Evolutionary conservation across 768 basidiomycete species (phyloP), one percentile per base, ranked within the genome.

Genomic region (Serpula lacrymans): DNA sequence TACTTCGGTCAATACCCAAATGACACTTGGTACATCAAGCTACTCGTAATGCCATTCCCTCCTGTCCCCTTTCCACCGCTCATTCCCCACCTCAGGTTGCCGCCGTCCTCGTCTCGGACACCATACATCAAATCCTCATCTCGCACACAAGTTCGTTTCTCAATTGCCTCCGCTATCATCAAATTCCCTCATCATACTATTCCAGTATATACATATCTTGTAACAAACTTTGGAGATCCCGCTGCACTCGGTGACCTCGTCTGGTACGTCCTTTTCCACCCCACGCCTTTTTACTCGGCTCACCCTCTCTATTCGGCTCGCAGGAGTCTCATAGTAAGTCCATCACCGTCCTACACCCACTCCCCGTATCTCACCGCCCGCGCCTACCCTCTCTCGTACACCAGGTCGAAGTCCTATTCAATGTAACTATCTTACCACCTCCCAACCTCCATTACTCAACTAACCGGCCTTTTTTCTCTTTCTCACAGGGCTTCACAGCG

Each of bases 71-170:
- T 33, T 6, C 14, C 18, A 27, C 59, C 22, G 27, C 17, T 13
- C 16, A 11, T 18, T 38, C 17, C 30, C 9, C 21, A 25, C 18
- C 8, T 26, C 37, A 81, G 79, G 80, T 80, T 18, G 62, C 53
- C 20, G 60, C 61, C 8, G 72, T 75, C 5, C 67, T 79, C 60
- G 0, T 66, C 2, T 72, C 71, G 36, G 79, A 81, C 45, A 75
- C 74, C 0, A 45, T 69, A 1, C 77, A 80, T 45, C 79, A 81
- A 48, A 63, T 56, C 1, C 52, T 80, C 21, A 76, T 82, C 42
- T 68, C 72, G 1, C 77, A 81, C 44, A 65, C 69, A 3, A 54
- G 79, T 71, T 51, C 37, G 62, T 49, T 1, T 14, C 10, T 5
- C 34, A 42, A 30, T 28, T 10, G n/a, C n/a, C n/a, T n/a, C 8